Base-by-base conservation (phyloP, 371 early-diverging fungal species). In the Actinomucor elegans region DNA sequence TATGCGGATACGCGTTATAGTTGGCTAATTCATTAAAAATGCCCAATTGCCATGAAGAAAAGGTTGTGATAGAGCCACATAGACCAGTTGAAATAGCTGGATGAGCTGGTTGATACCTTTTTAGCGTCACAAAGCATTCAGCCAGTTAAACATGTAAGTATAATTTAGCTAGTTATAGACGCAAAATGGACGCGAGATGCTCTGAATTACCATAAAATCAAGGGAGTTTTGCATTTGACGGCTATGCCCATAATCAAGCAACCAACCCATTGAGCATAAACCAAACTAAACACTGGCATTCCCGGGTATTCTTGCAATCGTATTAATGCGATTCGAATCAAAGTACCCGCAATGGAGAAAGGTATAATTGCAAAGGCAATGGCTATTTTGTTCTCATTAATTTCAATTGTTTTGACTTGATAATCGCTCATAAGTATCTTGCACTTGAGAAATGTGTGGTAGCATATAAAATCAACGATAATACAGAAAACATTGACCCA, bases 51-150 rank as follows among this genome's bases (percentile, higher is more conserved):
- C 91, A 93, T 1, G 90, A 86, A 10, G 93, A 92, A 55, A 92
- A 93, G 0, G 91, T 90, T 0, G 94, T 93, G 11, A 93, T 86
- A 0, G 92, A 90, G 0, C 94, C 94, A 59, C 94, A 93, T 15
- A 93, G 77, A 1, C 94, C 94, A 8, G 88, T 84, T 2, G 86
- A 73, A 6, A 92, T 45, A 0, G 80, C 90, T 2, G 80, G 59
- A 46, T 87, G 80, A 3, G 85, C 44, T 14, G 89, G 76, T 1
- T 67, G 52, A 45, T 83, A 83, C 12, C 75, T 71, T 53, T 59
- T 47, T 6, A 54, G 14, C 10, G 29, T 15, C 5, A n/a, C n/a
- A n/a, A n/a, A n/a, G n/a, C n/a, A n/a, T n/a, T n/a, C n/a, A n/a
- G n/a, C n/a, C n/a, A n/a, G n/a, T 24, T 10, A 28, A 20, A 31